phyloP scores from a whole-genome alignment of 1,284 basidiomycete species.

The Ustilago trichophora region DNA sequence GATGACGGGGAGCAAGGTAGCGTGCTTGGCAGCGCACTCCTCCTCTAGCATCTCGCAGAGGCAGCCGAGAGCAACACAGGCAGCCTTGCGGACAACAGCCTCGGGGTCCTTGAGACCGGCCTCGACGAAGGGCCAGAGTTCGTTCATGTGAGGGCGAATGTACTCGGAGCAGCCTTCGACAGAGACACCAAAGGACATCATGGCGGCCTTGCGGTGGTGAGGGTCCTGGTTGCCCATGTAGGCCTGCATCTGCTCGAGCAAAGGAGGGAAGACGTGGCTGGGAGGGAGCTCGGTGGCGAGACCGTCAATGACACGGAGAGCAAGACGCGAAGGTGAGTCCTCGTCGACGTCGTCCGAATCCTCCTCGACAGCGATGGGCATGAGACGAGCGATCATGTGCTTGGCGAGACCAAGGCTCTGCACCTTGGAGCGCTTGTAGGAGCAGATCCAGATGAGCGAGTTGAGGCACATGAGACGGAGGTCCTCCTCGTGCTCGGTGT shows the following conservation, averaged over 20 bases:
- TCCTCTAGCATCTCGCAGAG: constrained; percentile 98
- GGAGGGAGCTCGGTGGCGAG: constrained; percentile 94
- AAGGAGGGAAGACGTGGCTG: constrained; percentile 92
- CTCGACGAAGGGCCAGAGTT: constrained; percentile 95
- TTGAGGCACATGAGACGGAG: constrained; percentile 92
- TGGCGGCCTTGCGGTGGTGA: constrained; percentile 84
- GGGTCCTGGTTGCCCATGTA: constrained; percentile 67
- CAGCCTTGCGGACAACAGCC: constrained; percentile 87
- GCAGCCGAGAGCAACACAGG: constrained; percentile 93
- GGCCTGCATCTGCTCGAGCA: constrained; percentile 73
- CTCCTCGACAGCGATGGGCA: constrained; percentile 91
- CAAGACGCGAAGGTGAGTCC: constrained; percentile 88
- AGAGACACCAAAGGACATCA: constrained; percentile 93
- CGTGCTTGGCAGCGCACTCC: constrained; percentile 86
- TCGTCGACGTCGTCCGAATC: constrained; percentile 86
- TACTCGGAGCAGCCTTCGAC: constrained; percentile 98
- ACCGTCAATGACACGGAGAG: constrained; percentile 92
- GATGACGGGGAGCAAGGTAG: constrained; percentile 79
- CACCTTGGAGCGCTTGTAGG: constrained; percentile 93
- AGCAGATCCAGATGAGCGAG: constrained; percentile 91
- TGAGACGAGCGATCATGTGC: constrained; percentile 86
- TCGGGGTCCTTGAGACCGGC: constrained; percentile 85
- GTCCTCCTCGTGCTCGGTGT: constrained; percentile 79
- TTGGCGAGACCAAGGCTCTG: constrained; percentile 86
- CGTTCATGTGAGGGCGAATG: constrained; percentile 90